These are phyloP conservation scores for Botryotinia calthae DNA, from an alignment of 2,329 filamentous ascomycete species.

Conservation along the genomic window DNA sequence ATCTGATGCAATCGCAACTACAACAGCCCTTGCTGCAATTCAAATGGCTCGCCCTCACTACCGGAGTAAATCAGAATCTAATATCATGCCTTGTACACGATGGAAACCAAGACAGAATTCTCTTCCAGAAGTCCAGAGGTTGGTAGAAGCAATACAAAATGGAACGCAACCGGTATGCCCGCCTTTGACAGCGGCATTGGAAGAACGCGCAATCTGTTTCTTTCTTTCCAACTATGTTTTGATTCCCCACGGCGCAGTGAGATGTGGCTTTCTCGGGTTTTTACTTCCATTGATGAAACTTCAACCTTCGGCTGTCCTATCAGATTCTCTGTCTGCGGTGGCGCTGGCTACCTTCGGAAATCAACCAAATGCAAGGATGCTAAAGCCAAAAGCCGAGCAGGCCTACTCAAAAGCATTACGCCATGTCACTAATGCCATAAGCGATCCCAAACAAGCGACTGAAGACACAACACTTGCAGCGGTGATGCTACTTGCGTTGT, in stretches of 20 bases:
- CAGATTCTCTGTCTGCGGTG: constrained; percentile 4
- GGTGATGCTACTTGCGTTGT: constrained; percentile 15
- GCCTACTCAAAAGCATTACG: constrained; percentile 18
- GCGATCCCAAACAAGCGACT: constrained; percentile 8
- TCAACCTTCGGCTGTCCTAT: constrained; percentile 9
- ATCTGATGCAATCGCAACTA: neutral
- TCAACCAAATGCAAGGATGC: constrained; percentile 17
- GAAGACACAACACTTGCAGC: constrained; percentile 18
- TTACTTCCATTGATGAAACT: constrained; percentile 18
- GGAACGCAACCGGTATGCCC: constrained; percentile 1
- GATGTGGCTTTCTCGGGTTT: constrained; percentile 15
- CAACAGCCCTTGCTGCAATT: neutral
- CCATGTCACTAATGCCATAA: constrained; percentile 6
- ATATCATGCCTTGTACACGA: neutral
- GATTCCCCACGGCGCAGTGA: constrained; percentile 11
- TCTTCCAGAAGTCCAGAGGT: neutral
- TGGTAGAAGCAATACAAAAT: constrained; percentile 14
- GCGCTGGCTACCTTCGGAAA: constrained; percentile 18
- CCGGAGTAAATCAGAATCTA: neutral
- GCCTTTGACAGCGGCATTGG: constrained; percentile 15
- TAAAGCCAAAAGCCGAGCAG: constrained; percentile 19
- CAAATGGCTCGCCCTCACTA: neutral
- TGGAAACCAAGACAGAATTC: constrained; percentile 11
- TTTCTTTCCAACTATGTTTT: constrained; percentile 20
- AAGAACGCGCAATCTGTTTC: constrained; percentile 20